These are phyloP conservation scores for Phytophthora crassamura DNA, from an alignment of 352 stramenopile species.

Conservation along the genomic window DNA sequence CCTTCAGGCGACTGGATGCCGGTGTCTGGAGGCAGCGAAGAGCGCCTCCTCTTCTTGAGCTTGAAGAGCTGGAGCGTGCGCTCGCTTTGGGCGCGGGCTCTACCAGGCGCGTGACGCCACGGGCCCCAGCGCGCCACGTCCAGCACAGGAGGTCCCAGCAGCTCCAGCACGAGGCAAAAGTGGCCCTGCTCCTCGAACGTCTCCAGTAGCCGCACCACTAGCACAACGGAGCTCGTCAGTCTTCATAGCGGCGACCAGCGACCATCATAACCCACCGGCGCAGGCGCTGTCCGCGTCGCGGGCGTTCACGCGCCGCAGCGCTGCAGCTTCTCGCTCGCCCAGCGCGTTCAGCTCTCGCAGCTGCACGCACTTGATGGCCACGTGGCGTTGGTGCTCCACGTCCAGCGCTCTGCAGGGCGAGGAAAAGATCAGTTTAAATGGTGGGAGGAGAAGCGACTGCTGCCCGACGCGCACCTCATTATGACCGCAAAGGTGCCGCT, in stretches of 20 bases:
- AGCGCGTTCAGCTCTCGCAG: conserved; percentile 55
- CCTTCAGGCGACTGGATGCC: conserved; percentile 15
- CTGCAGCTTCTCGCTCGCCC: conserved; percentile 60
- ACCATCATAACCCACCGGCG: conserved; percentile 36
- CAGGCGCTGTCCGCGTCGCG: conserved; percentile 44
- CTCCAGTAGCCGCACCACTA: conserved; percentile 63
- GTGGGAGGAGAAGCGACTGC: background rate
- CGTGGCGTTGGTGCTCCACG: conserved; percentile 39
- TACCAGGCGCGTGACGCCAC: conserved; percentile 89
- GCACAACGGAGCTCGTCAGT: conserved; percentile 7
- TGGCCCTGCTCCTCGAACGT: conserved; percentile 61
- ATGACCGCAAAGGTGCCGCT: conserved; percentile 76
- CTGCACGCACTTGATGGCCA: conserved; percentile 79
- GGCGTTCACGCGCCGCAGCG: conserved; percentile 50
- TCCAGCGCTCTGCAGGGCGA: conserved; percentile 53
- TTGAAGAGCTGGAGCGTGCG: conserved; percentile 34
- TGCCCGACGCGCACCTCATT: conserved; percentile 47
- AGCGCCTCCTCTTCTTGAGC: conserved; percentile 16
- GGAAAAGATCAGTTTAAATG: background rate
- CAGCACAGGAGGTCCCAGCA: conserved; percentile 85
- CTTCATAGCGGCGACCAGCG: background rate
- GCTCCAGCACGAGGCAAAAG: conserved; percentile 76
- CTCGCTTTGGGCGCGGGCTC: conserved; percentile 11
- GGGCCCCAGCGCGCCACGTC: conserved; percentile 95
- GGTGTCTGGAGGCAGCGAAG: conserved; percentile 7